phyloP scores from a whole-genome alignment of 192 early-diverging fungal genomes.

The Mortierella claussenii region DNA sequence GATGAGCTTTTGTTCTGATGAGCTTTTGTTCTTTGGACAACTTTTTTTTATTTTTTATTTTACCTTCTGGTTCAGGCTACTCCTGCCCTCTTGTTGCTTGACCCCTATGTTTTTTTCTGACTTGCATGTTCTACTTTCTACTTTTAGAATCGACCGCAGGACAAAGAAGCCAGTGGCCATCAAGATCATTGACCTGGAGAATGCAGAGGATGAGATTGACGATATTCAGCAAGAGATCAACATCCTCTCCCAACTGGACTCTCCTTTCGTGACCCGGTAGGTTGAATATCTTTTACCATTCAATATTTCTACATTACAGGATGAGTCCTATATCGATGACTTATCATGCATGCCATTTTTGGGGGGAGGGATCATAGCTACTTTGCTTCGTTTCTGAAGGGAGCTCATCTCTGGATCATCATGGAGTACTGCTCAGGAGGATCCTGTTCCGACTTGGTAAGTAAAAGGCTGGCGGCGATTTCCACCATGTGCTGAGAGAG shows the following conservation, averaged over 20 bases:
- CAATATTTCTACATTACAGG: too few species aligned
- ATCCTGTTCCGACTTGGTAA: constrained; percentile 91
- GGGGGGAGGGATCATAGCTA: constrained; percentile 68
- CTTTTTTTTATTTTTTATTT: too few species aligned
- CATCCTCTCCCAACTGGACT: constrained; percentile 94
- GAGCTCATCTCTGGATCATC: constrained; percentile 94
- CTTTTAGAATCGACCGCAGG: constrained; percentile 67
- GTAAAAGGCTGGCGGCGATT: too few species aligned
- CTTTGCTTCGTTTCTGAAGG: constrained; percentile 92
- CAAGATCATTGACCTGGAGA: constrained; percentile 97
- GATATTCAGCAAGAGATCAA: constrained; percentile 98
- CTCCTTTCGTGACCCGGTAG: constrained; percentile 82
- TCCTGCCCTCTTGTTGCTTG: too few species aligned
- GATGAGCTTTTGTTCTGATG: too few species aligned
- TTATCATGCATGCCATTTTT: too few species aligned
- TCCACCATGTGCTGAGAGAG: not conserved
- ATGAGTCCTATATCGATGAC: too few species aligned
- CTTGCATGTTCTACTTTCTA: not conserved
- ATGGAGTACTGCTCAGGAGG: constrained; percentile 98
- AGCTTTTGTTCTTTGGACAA: too few species aligned
- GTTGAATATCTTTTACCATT: too few species aligned
- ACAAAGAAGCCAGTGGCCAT: constrained; percentile 88
- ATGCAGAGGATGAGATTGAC: constrained; percentile 97
- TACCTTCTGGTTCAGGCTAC: too few species aligned
- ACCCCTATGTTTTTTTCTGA: constrained; percentile 8